Base-by-base conservation (phyloP, 352 stramenopile species). In the Phytophthora pistaciae region DNA sequence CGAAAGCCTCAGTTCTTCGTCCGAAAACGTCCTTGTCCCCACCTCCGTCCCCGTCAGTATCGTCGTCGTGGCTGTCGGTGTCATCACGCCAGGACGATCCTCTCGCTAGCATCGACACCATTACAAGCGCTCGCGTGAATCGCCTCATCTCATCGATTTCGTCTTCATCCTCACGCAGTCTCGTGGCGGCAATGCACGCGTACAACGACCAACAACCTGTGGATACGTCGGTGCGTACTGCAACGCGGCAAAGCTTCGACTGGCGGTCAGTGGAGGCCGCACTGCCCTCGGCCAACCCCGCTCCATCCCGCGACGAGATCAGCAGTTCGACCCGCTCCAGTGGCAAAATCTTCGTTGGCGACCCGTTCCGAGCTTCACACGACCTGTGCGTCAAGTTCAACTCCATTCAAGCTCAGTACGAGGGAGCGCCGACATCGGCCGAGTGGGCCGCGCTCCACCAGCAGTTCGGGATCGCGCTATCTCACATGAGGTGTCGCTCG, bases 371-470 rank as follows among this genome's bases (percentile, higher is more conserved):
- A 48, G 79, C 84, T 44, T 78, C 81, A 0, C 83, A 90, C 50
- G 61, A 82, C 23, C 48, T 88, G 7, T 84, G 80, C 33, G 79
- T 91, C 31, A 78, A 77, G 27, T 88, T 82, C 79, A 88, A 91
- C 70, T 86, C 83, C 18, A 56, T 85, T 16, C 75, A 85, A 23
- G 83, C 83, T 42, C 72, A 81, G 52, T 89, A 86, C 56, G 79
- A 91, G 56, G 81, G 83, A 18, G 81, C 58, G 1, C 83, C 79
- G 0, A 25, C 56, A 10, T 72, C 64, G 2, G 58, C 64, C 6
- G 71, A 81, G 25, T 86, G 72, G 81, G 59, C 49, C 18, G 42
- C 70, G 14, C 63, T 89, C 14, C 82, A 87, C 56, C 60, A 77
- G 16, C 85, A 92, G 49, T 92, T 92, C 56, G 83, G 81, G 2